Percentiles rank a stretch among this genome's conserved stretches.
phyloP scores from a whole-genome alignment of 2,329 filamentous ascomycete genomes.

The Fusarium algeriense region DNA sequence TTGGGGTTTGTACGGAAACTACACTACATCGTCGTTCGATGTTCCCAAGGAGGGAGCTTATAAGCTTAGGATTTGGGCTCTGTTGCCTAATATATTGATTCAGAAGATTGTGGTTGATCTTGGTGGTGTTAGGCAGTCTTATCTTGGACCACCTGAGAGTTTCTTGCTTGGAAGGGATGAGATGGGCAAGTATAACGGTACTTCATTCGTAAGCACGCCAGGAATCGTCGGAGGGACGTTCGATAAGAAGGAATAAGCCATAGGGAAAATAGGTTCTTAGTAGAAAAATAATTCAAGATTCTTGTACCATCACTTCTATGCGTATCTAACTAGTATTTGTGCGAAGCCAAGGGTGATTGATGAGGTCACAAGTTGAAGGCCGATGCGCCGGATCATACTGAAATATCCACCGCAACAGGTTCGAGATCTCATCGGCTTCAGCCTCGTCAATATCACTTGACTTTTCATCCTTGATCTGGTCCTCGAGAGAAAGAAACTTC shows the following conservation, averaged over 20 bases:
- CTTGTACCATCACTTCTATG: fast-evolving
- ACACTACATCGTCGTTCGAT: conserved; percentile 59
- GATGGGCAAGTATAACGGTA: conserved; percentile 26
- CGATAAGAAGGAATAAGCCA: neutral
- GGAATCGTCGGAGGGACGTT: conserved; percentile 11
- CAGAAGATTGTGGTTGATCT: conserved; percentile 69
- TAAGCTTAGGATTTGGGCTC: conserved; percentile 63
- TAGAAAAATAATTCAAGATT: neutral
- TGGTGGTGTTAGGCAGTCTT: conserved; percentile 66
- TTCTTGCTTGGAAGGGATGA: conserved; percentile 51
- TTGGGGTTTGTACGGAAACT: conserved; percentile 60
- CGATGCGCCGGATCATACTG: neutral
- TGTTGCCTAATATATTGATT: conserved; percentile 65
- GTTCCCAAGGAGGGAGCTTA: conserved; percentile 59
- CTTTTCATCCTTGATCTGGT: neutral
- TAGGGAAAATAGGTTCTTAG: fast-evolving
- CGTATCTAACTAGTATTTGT: fast-evolving
- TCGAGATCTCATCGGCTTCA: neutral
- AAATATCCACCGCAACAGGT: neutral
- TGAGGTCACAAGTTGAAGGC: neutral
- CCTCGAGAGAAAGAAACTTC: neutral
- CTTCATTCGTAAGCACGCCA: conserved; percentile 14
- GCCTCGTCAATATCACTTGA: neutral
- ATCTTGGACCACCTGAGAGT: conserved; percentile 69
- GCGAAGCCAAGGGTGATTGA: neutral